These are phyloP conservation scores for Vitellaria paradoxa DNA, from an alignment of 179 eudicot genomes.

Conservation along the genomic window DNA sequence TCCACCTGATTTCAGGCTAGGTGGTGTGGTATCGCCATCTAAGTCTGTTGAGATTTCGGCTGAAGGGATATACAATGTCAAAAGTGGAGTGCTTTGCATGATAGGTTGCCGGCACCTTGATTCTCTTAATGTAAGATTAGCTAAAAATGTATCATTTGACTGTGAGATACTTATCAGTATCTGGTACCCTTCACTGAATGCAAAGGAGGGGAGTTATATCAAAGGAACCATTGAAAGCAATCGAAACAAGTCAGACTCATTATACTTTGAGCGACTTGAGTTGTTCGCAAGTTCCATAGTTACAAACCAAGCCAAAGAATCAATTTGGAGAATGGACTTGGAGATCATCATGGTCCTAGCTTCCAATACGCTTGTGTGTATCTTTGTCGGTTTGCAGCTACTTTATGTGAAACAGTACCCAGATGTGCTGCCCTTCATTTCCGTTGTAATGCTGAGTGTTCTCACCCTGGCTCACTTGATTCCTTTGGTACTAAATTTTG, in stretches of 20 bases:
- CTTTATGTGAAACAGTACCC: slow-evolving; percentile 64
- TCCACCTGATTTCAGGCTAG: slow-evolving; percentile 40
- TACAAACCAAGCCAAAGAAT: slow-evolving; percentile 38
- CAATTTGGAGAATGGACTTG: slow-evolving; percentile 86
- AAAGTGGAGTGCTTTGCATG: slow-evolving; percentile 23
- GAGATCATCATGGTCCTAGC: slow-evolving; percentile 80
- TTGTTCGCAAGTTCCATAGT: slow-evolving; percentile 50
- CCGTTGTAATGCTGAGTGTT: slow-evolving; percentile 65
- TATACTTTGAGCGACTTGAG: slow-evolving; percentile 62
- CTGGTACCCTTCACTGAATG: slow-evolving; percentile 51
- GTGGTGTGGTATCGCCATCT: slow-evolving; percentile 23
- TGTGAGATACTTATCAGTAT: slow-evolving; percentile 62
- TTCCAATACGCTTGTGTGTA: slow-evolving; percentile 75
- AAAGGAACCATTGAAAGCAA: slow-evolving; percentile 82
- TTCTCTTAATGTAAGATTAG: slow-evolving; percentile 14
- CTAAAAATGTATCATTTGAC: slow-evolving; percentile 42
- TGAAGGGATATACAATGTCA: slow-evolving; percentile 41
- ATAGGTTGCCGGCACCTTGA: slow-evolving; percentile 64
- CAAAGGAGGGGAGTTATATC: slow-evolving; percentile 29
- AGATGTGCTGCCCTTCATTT: slow-evolving; percentile 58
- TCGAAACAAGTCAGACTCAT: slow-evolving; percentile 53
- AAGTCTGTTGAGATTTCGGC: slow-evolving; percentile 52
- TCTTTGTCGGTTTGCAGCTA: slow-evolving; percentile 74
- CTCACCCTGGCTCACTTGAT: slow-evolving; percentile 79
- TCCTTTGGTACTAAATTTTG: slow-evolving; percentile 76